Base-by-base conservation (phyloP, 495 filamentous ascomycete genomes). In the Aspergillus wentii region DNA sequence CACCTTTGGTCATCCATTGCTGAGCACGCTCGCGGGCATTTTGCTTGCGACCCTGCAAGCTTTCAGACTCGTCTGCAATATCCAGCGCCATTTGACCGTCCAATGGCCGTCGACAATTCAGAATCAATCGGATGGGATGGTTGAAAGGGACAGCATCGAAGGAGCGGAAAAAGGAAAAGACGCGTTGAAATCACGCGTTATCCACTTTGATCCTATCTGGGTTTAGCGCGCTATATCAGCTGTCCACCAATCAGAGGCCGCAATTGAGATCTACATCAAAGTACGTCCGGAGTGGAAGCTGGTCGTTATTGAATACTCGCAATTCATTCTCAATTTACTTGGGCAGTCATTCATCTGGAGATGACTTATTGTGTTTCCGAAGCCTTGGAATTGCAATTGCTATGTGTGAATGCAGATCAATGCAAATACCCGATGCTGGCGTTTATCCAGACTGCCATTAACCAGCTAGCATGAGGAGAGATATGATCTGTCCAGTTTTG, bases 1-100 rank as follows among this genome's bases (percentile, higher is more conserved):
- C 82, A 17, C 79, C 78, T 40, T 72, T 74, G 33, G 74, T 73
- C 40, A 88, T 74, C 51, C 74, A 80, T 52, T 76, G 68, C 33
- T 76, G 76, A 17, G 82, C 80, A 3, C 64, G 68, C 41, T 69
- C 59, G 28, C 48, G 57, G 8, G 53, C 54, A 48, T 48, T 57
- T 25, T 40, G 46, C 20, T 44, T 48, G 30, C 42, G 42, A 15
- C 54, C 29, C 2, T 38, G 33, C 27, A 40, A 32, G 3, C 29
- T 26, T 13, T 49, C 46, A 14, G 38, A 51, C 6, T 52, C 53
- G 5, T 52, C 41, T 11, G 45, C 43, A 10, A 25, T 10, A 5
- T 46, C 44, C 27, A 18, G 18, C 7, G 44, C 30, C 59, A 62
- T 66, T 35, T 23, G 18, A 27, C 5, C 31, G 22, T 29, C 8